Evolutionary conservation across 257 asterid species (phyloP).

Genomic region (Anisodus acutangulus): DNA sequence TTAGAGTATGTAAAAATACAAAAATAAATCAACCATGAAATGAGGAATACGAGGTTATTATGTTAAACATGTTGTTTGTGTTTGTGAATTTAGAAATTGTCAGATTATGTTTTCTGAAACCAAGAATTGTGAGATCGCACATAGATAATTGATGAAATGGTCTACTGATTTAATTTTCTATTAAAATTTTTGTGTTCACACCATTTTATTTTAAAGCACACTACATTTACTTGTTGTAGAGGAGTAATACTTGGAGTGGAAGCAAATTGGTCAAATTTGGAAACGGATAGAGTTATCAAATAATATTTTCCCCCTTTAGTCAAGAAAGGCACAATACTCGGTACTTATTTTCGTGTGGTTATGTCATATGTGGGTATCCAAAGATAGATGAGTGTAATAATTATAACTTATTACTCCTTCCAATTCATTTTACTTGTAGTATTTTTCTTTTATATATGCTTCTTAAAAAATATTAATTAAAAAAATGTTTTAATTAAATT

Average conservation of each 20-base stretch:
- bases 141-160: neutral
- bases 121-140: neutral
- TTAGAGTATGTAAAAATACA: neutral
- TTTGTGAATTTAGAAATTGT: conserved; percentile 9
- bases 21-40: too few species aligned
- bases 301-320: neutral
- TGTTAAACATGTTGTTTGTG: neutral
- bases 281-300: neutral
- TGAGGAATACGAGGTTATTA: neutral
- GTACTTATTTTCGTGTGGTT: neutral
- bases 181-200: neutral
- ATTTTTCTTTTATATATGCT: too few species aligned
- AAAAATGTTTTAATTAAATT: too few species aligned
- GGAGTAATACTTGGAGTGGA: conserved; percentile 15
- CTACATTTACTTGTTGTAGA: neutral
- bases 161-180: neutral
- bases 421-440: too few species aligned
- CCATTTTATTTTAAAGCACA: neutral
- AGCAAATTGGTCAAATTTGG: conserved; percentile 11
- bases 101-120: neutral
- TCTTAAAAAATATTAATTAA: too few species aligned
- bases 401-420: too few species aligned
- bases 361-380: neutral
- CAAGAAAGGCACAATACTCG: neutral
- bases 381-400: neutral